Conservation (phyloP, 1,284 basidiomycete species). For the Boletus mariae region DNA sequence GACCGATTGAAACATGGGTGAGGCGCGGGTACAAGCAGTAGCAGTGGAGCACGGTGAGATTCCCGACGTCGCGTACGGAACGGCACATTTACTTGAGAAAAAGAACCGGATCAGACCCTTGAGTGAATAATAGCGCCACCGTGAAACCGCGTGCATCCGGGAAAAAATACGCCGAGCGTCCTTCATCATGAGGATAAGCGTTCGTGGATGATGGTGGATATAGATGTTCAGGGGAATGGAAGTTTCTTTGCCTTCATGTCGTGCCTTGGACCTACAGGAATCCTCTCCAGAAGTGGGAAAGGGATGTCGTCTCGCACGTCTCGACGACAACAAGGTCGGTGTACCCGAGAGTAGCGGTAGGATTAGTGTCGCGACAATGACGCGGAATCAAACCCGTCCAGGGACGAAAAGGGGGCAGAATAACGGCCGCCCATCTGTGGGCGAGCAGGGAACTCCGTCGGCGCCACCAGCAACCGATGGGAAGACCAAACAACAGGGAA, state of each 20-base stretch:
- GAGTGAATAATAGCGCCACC: background rate
- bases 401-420: background rate
- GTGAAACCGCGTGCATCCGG: background rate
- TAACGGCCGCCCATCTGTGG: background rate
- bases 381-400: background rate
- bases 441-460: background rate
- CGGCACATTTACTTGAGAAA: background rate
- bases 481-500: background rate
- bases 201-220: background rate
- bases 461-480: background rate
- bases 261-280: background rate
- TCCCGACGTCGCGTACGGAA: background rate
- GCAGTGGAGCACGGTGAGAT: background rate
- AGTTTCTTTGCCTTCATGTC: background rate
- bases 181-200: background rate
- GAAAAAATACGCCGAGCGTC: background rate
- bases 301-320: background rate
- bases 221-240: constrained; percentile 5
- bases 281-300: background rate
- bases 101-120: background rate
- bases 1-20: too few relatives aligned
- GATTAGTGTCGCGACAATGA: background rate
- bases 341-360: background rate
- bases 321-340: background rate
- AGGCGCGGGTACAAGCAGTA: background rate